Base-by-base conservation (phyloP, 805 yeast species). In the Wickerhamiella spandovensis region DNA sequence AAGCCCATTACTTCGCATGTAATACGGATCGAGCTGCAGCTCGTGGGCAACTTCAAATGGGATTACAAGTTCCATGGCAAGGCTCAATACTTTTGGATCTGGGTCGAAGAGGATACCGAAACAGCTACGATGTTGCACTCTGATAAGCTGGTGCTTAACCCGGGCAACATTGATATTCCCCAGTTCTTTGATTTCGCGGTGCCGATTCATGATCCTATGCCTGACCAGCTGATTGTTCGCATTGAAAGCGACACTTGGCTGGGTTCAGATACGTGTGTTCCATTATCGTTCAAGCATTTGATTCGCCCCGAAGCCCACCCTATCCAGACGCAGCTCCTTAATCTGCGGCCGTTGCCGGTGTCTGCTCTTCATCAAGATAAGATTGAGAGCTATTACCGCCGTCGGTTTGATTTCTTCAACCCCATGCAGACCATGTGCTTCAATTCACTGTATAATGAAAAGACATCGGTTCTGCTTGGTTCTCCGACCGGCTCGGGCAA, bases 401-500 rank as follows among this genome's bases (percentile, higher is more conserved):
- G 64, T 6, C 78, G 74, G 57, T 92, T 92, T 71, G 76, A 77
- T 51, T 90, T 84, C 66, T 92, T 92, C 74, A 92, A 92, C 63
- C 97, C 98, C 3, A 89, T 92, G 96, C 98, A 92, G 67, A 90
- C 97, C 0, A 90, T 90, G 97, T 77, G 83, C 0, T 92, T 92
- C 68, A 95, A 89, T 62, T 77, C 95, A 0, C 67, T 92, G 44
- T 92, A 89, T 67, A 80, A 92, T 64, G 69, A 82, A 0, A 77
- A 83, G 54, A 75, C 82, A 1, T 84, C 84, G 63, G 89, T 83
- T 0, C 84, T 92, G 64, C 85, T 92, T 44, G 99, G 99, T 9
- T 88, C 97, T 0, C 99, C 99, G 2, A 92, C 98, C 1, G 98
- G 98, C 22, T 90, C 97, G 0, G 99, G 99, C 57, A 92, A 92